These are phyloP conservation scores for Colletotrichum camelliae DNA, from an alignment of 2,329 filamentous ascomycete species.

Conservation along the genomic window DNA sequence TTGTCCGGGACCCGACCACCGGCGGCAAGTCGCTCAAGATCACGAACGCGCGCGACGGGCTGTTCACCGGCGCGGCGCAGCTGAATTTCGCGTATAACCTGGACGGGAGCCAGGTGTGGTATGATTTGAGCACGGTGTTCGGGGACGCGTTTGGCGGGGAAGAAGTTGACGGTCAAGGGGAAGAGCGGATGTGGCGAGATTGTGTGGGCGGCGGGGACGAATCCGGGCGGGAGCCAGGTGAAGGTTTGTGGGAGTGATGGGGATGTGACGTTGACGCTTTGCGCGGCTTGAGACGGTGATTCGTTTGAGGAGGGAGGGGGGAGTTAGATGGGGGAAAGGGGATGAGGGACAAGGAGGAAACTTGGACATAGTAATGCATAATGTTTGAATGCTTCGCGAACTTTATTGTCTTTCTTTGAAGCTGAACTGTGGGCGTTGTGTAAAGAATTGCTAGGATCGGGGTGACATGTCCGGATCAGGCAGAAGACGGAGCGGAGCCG, in stretches of 20 bases:
- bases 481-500: too few species aligned
- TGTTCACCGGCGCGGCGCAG: conserved; percentile 45
- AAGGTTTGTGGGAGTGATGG: conserved; percentile 37
- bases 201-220: conserved; percentile 37
- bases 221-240: conserved; percentile 41
- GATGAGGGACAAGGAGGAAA: too few species aligned
- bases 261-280: conserved; percentile 41
- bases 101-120: conserved; percentile 38
- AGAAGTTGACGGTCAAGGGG: conserved; percentile 33
- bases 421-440: too few species aligned
- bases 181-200: conserved; percentile 38
- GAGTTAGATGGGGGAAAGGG: neutral
- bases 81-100: conserved; percentile 45
- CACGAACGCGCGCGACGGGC: conserved; percentile 36
- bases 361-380: too few species aligned
- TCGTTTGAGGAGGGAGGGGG: neutral
- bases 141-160: conserved; percentile 40
- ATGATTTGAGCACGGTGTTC: conserved; percentile 45
- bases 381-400: too few species aligned
- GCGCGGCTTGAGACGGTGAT: conserved; percentile 24
- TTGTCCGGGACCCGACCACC: conserved; percentile 38
- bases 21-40: conserved; percentile 46
- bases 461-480: too few species aligned
- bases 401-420: too few species aligned
- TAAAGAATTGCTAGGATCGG: too few species aligned